phyloP scores from a whole-genome alignment of 208 protist species.

The Leishmania lainsoni region DNA sequence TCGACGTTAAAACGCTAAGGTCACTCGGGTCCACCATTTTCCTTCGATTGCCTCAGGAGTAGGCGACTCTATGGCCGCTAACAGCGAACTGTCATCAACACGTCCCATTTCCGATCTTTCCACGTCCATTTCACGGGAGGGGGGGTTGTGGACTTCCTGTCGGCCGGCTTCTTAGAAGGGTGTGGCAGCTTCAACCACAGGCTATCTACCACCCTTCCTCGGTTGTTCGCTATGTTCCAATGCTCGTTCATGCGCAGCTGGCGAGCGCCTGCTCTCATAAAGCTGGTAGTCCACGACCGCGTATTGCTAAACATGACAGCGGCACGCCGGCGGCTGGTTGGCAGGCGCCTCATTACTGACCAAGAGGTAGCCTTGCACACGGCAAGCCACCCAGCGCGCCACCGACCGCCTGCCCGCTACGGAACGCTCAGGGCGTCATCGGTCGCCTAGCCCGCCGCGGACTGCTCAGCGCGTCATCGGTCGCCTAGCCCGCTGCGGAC shows the following conservation, averaged over 20 bases:
- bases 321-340: too few relatives aligned
- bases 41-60: neutral
- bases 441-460: too few relatives aligned
- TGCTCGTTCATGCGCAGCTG: neutral
- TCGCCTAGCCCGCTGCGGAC: too few relatives aligned
- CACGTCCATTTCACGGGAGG: neutral
- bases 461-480: too few relatives aligned
- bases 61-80: neutral
- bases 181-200: neutral
- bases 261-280: neutral
- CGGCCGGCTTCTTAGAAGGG: neutral
- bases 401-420: too few relatives aligned
- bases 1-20: neutral
- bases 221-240: neutral
- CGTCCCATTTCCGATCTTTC: neutral
- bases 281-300: too few relatives aligned
- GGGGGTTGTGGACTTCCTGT: neutral
- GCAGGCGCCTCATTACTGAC: too few relatives aligned
- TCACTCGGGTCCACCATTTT: neutral
- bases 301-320: neutral
- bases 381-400: too few relatives aligned
- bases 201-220: neutral
- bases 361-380: too few relatives aligned
- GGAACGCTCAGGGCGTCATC: too few relatives aligned
- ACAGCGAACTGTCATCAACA: neutral